Base-by-base conservation (phyloP, 2,329 filamentous ascomycete species). In the Sclerotinia glacialis region DNA sequence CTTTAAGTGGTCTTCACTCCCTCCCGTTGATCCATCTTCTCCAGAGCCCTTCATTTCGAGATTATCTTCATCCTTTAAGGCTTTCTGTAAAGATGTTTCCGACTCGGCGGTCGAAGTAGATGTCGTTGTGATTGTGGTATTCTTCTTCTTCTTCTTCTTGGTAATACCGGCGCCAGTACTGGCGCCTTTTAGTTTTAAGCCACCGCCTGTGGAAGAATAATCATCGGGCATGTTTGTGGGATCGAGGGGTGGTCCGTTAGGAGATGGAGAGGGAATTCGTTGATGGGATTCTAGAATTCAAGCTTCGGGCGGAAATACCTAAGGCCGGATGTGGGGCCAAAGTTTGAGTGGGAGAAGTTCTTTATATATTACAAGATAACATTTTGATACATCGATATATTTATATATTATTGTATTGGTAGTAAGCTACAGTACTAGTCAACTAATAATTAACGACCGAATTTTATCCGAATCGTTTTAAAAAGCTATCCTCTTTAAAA, bases 171-270 rank as follows among this genome's bases (percentile, higher is more conserved):
- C 73, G 56, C 85, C 88, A 69, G 83, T 80, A 74, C 87, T 88
- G 69, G 82, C 85, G 74, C 93, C 92, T 80, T 97, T 97, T 68
- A 97, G 85, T 76, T 92, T 94, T 44, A 97, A 85, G 73, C 92
- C 92, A 74, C 89, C 86, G 67, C 86, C 83, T 68, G 85, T 83
- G 66, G 82, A 78, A 69, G 86, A 78, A 80, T 96, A 96, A 72
- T 96, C 91, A 77, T 91, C 89, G 65, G 88, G 85, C 90, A 93
- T 93, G 55, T n/a, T 44, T 55, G 18, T 18, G n/a, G 44, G 52
- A n/a, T n/a, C 14, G 37, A 49, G 56, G 23, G 7, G 53, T 16
- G 31, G 31, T 21, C 34, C 1, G 21, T 23, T 23, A 49, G 50
- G 28, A 49, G 44, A 31, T 26, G 26, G 26, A 59, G 26, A 28